Conservation (phyloP, 768 basidiomycete genomes). For the Mrakia gelida region DNA sequence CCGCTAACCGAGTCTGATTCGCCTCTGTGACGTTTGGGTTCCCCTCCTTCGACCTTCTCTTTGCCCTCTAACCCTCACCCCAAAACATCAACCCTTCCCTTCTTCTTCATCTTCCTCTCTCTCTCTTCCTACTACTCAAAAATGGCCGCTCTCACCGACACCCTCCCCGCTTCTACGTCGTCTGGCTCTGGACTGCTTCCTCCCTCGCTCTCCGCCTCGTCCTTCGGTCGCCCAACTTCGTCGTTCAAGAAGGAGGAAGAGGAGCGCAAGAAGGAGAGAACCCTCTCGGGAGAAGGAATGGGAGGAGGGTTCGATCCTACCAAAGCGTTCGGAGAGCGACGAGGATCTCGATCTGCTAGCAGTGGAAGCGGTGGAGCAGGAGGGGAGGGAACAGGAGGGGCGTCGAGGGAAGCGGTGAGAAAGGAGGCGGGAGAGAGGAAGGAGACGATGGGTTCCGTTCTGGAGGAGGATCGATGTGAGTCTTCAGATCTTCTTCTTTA, state of each 20-base stretch:
- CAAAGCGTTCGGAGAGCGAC: constrained; percentile 3
- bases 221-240: not conserved
- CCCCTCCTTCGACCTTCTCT: too few relatives aligned
- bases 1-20: too few relatives aligned
- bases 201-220: not conserved
- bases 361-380: not conserved
- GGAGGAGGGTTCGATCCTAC: not conserved
- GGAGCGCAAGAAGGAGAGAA: not conserved
- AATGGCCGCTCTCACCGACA: not conserved
- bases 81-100: too few relatives aligned
- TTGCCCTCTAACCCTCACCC: too few relatives aligned
- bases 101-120: too few relatives aligned
- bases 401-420: not conserved
- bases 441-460: not conserved
- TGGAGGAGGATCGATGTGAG: not conserved
- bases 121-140: too few relatives aligned
- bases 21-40: too few relatives aligned
- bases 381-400: not conserved
- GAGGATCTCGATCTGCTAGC: not conserved
- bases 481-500: not conserved
- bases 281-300: not conserved
- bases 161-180: not conserved
- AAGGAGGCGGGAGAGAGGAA: not conserved
- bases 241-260: not conserved
- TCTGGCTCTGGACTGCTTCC: not conserved